phyloP scores from a whole-genome alignment of 257 asterid genomes.

The Plantago ovata region DNA sequence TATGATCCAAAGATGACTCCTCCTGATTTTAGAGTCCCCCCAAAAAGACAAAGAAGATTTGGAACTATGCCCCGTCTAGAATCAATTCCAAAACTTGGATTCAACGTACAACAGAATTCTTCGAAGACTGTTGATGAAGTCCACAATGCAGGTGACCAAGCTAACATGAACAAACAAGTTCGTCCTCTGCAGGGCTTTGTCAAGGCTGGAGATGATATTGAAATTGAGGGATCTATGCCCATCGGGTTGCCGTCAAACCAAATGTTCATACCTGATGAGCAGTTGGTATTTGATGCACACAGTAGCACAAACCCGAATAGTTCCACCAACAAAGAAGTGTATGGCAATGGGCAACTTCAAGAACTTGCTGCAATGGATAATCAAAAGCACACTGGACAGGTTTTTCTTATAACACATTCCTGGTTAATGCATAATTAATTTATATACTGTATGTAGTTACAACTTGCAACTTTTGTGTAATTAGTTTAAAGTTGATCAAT shows the following conservation, averaged over 20 bases:
- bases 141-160: neutral
- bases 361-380: neutral
- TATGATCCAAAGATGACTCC: neutral
- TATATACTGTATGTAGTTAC: too few species aligned
- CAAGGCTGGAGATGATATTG: neutral
- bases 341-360: neutral
- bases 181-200: neutral
- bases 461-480: too few species aligned
- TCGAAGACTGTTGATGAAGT: neutral
- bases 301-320: neutral
- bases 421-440: neutral
- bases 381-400: neutral
- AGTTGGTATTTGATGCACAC: neutral
- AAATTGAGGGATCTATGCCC: too few species aligned
- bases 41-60: neutral
- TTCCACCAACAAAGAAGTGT: neutral
- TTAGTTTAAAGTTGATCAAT: too few species aligned
- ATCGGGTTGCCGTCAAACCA: neutral
- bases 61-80: constrained; percentile 6
- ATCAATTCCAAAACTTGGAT: too few species aligned
- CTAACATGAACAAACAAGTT: neutral
- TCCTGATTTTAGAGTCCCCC: neutral
- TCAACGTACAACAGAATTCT: neutral
- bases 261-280: neutral
- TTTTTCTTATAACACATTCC: neutral